Percentiles rank a stretch among this genome's conserved stretches.
Evolutionary conservation across 169 alveolate genomes (phyloP).

Genomic region (Cryptosporidium tyzzeri): DNA sequence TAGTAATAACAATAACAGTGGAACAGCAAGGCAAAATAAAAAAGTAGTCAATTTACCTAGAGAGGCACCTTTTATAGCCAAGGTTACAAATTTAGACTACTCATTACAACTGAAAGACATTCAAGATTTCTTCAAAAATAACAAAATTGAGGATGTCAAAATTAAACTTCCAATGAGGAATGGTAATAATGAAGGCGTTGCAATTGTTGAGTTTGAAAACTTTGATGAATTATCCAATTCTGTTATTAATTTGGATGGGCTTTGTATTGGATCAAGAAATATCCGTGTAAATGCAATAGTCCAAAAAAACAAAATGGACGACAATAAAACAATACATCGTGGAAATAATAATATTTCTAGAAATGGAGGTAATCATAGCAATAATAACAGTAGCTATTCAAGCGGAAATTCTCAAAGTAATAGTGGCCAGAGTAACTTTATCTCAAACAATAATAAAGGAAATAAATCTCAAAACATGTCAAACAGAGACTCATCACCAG

Average conservation of each 20-base stretch:
- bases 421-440: neutral
- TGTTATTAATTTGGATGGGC: constrained; percentile 37
- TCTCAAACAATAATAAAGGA: constrained; percentile 3
- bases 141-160: constrained; percentile 23
- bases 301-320: constrained; percentile 24
- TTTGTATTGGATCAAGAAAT: constrained; percentile 68
- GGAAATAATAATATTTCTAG: neutral
- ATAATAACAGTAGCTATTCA: neutral
- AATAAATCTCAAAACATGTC: constrained; percentile 5
- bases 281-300: constrained; percentile 24
- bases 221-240: constrained; percentile 40
- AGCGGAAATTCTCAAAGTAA: neutral
- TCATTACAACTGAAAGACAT: constrained; percentile 35
- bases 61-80: constrained; percentile 68
- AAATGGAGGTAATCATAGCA: neutral
- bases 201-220: constrained; percentile 63
- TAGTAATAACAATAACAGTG: neutral
- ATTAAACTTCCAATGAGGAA: constrained; percentile 59
- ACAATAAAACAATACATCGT: neutral
- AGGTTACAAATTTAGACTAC: constrained; percentile 57
- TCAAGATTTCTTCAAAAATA: constrained; percentile 43
- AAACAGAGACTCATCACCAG: constrained; percentile 63
- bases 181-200: constrained; percentile 68
- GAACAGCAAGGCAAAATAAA: neutral
- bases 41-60: constrained; percentile 36